Evolutionary conservation across 2,329 filamentous ascomycete genomes (phyloP), one percentile per base, ranked within the genome.

Genomic region (Fusarium citri): DNA sequence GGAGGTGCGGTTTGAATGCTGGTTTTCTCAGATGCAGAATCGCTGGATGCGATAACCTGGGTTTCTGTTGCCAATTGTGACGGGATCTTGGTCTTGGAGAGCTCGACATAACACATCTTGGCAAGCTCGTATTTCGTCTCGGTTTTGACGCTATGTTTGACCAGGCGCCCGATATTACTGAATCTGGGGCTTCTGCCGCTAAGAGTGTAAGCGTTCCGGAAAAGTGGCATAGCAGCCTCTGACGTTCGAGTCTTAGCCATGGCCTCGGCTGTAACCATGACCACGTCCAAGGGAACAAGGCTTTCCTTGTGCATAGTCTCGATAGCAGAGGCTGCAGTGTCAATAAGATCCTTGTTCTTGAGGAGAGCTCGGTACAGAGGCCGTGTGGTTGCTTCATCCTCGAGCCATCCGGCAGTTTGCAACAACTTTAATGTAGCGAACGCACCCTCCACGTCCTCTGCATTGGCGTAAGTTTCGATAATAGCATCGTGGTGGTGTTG

Each of bases 401-500:
- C 77, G 8, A 91, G 77, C 8, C 89, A 64, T 14, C 75, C 76
- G 31, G 63, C 73, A 63, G 87, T 84, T 23, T 87, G 81, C 91
- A 97, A 96, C 76, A 94, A 90, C 69, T 88, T 88, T 18, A 97
- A 83, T 2, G 92, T 85, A 42, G 88, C 86, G 37, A 97, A 84
- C 0, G 92, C 91, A 26, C 89, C 88, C 25, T 82, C 80, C 10
- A 95, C 75, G 68, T 96, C 89, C 3, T 85, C 83, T 6, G 78
- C 75, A 6, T 83, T 81, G 14, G 89, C 83, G 75, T 97, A 93
- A 6, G 91, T 87, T 60, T 93, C 89, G 9, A 94, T 83, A 28
- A 98, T 85, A 28, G 91, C 86, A 78, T 97, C 94, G 79, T 96
- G 97, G 76, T 98, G 93, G 66, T 91, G 85, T 8, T 86, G 79